Base-by-base conservation (phyloP, 352 stramenopile genomes). In the Elongisporangium anandrum region DNA sequence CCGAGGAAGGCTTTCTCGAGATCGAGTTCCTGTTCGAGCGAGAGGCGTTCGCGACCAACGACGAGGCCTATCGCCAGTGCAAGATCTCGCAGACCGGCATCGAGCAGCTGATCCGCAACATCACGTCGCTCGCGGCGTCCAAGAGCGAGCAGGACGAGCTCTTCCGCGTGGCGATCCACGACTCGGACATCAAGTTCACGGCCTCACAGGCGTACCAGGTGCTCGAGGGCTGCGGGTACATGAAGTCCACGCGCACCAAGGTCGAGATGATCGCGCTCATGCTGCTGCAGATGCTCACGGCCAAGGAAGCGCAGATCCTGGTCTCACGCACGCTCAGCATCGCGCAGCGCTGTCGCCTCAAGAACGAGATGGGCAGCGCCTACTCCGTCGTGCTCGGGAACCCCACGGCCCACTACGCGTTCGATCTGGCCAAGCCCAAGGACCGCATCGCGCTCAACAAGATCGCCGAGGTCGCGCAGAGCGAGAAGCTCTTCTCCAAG, bases 361-460 rank as follows among this genome's bases (percentile, higher is more conserved):
- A 95, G 59, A 75, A 72, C 26, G 73, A 87, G 39, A 84, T 97
- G 70, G 88, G 88, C 8, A 91, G 76, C 45, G 81, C 85, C 7
- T 96, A 93, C 69, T 90, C 85, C 0, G 80, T 93, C 3, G 69
- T 94, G 22, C 73, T 96, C 17, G 87, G 87, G 1, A 94, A 94
- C 55, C 85, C 87, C 0, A 96, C 88, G 3, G 86, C 87, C 2
- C 75, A 87, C 53, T 96, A 96, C 60, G 68, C 66, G 17, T 82
- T 94, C 50, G 85, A 94, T 57, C 59, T 94, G n/a, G 69, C 69
- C 13, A 88, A 87, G 50, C 76, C 72, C 29, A 90, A 90, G 54
- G 85, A 94, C 52, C 79, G 86, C 13, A 75, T 85, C 26, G 85
- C 83, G 13, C 64, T 93, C 9, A 73, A 66, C 34, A 93, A 93